phyloP scores from a whole-genome alignment of 1,139 yeast species.

The Magnusiomyces suaveolens region DNA sequence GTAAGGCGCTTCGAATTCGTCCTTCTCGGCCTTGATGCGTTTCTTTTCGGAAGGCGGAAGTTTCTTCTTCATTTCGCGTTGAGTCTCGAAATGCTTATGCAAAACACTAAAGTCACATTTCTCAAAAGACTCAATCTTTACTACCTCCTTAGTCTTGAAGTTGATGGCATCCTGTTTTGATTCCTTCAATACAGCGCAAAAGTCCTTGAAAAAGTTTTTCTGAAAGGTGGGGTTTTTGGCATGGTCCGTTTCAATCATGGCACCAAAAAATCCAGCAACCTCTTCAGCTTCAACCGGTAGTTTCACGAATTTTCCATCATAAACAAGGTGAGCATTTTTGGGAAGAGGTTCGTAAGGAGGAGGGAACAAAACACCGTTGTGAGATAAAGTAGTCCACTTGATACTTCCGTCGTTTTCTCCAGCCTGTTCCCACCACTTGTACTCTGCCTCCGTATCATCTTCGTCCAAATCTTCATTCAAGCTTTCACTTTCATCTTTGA shows the following conservation, averaged over 20 bases:
- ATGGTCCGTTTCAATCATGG: constrained; percentile 80
- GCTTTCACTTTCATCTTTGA: constrained; percentile 9
- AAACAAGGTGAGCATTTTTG: constrained; percentile 60
- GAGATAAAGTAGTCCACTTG: constrained; percentile 81
- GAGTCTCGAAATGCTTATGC: constrained; percentile 57
- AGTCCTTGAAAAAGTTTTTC: constrained; percentile 77
- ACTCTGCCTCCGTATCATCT: constrained; percentile 53
- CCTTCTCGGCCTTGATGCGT: constrained; percentile 58
- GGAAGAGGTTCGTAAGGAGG: constrained; percentile 88
- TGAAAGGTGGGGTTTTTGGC: constrained; percentile 80
- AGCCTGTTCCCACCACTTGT: constrained; percentile 77
- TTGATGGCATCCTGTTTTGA: constrained; percentile 47
- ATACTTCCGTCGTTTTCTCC: constrained; percentile 62
- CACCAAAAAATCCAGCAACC: constrained; percentile 91
- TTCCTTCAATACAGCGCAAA: constrained; percentile 57
- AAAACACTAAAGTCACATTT: constrained; percentile 75
- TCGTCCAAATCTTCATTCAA: constrained; percentile 31
- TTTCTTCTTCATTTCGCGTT: constrained; percentile 63
- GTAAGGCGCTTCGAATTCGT: constrained; percentile 66
- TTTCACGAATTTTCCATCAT: constrained; percentile 63
- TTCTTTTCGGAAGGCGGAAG: constrained; percentile 67
- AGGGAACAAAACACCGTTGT: constrained; percentile 87
- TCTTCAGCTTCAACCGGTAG: constrained; percentile 83
- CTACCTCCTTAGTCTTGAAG: constrained; percentile 29
- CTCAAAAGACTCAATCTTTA: constrained; percentile 48